Conservation (phyloP, 768 basidiomycete species). For the Suillus alpinus region DNA sequence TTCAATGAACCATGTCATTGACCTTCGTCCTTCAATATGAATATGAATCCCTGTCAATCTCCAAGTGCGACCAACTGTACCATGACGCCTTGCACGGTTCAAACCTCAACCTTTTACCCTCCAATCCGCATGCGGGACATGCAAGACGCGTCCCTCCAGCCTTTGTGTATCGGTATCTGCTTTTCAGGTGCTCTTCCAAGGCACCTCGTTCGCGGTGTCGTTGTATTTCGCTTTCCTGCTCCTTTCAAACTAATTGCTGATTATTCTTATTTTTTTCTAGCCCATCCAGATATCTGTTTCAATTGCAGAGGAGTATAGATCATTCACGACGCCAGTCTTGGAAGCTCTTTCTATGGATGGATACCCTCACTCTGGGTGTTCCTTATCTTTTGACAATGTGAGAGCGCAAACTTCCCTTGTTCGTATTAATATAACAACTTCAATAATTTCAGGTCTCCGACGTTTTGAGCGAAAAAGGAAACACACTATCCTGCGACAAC, state of each 20-base stretch:
- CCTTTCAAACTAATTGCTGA: not conserved
- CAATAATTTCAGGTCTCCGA: not conserved
- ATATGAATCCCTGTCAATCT: no score
- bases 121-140: not conserved
- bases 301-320: slow-evolving; percentile 1
- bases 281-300: slow-evolving; percentile 3
- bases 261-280: not conserved
- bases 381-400: not conserved
- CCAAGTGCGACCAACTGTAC: no score
- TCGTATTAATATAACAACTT: not conserved
- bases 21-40: no score
- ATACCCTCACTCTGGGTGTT: not conserved
- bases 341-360: not conserved
- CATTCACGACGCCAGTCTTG: not conserved
- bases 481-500: not conserved
- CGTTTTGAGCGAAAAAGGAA: not conserved
- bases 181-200: slow-evolving; percentile 5
- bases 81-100: no score
- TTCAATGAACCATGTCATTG: no score
- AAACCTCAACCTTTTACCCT: no score
- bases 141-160: not conserved
- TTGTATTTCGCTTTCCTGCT: not conserved
- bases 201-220: not conserved
- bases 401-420: not conserved
- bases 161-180: not conserved